phyloP scores from a whole-genome alignment of 2,329 filamentous ascomycete genomes.

The Cadophora malorum region DNA sequence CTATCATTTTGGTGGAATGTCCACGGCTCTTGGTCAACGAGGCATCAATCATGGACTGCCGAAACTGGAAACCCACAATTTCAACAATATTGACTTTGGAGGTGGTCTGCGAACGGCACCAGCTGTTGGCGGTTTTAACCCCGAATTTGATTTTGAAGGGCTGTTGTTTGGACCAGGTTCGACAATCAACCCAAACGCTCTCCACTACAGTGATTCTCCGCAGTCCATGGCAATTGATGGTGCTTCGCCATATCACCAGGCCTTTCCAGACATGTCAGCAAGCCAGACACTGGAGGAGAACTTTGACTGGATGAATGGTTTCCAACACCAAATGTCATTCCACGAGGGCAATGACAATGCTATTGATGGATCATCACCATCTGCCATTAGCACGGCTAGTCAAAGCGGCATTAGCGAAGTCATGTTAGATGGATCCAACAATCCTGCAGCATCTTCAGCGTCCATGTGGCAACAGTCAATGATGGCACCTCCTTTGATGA shows the following conservation, averaged over 20 bases:
- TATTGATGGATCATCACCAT: constrained; percentile 92
- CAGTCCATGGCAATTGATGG: constrained; percentile 69
- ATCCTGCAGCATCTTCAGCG: constrained; percentile 59
- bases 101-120: constrained; percentile 81
- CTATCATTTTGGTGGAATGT: constrained; percentile 76
- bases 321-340: constrained; percentile 79
- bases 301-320: constrained; percentile 85
- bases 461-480: constrained; percentile 75
- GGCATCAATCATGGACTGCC: constrained; percentile 72
- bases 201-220: constrained; percentile 85
- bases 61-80: constrained; percentile 80
- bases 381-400: constrained; percentile 92
- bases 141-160: constrained; percentile 73
- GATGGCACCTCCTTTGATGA: constrained; percentile 71
- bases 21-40: constrained; percentile 69
- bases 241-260: constrained; percentile 63
- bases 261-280: constrained; percentile 63
- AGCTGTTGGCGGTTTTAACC: constrained; percentile 65
- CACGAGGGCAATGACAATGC: constrained; percentile 76
- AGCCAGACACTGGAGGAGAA: constrained; percentile 73
- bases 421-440: constrained; percentile 83
- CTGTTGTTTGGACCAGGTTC: constrained; percentile 72
- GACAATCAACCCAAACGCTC: constrained; percentile 74
- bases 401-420: constrained; percentile 91
- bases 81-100: constrained; percentile 68